Evolutionary conservation across 257 asterid genomes (phyloP).

Genomic region (Solanum megistacrolobum): DNA sequence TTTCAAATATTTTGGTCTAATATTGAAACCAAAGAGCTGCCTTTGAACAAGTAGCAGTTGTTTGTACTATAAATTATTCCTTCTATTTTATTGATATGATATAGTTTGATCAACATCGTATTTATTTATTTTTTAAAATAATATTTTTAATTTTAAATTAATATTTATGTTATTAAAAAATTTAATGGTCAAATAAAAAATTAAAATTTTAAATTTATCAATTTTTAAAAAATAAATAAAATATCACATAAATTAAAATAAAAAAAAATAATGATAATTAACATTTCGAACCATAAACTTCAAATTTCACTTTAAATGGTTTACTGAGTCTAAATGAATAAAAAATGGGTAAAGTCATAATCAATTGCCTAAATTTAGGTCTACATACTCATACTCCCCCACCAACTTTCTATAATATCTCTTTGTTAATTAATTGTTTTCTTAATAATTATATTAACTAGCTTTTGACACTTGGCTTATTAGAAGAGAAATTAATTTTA

Average conservation of each 20-base stretch:
- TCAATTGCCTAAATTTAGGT: neutral
- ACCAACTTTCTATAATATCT: neutral
- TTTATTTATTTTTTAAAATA: rapidly evolving
- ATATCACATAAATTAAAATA: neutral
- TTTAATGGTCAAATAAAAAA: neutral
- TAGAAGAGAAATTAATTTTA: neutral
- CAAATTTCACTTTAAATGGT: neutral
- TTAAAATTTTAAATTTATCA: neutral
- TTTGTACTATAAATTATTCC: neutral
- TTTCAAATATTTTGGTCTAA: neutral
- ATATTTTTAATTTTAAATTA: no score
- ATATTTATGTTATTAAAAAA: neutral
- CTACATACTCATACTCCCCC: neutral
- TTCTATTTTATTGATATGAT: neutral
- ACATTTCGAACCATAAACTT: neutral
- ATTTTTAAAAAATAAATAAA: no score
- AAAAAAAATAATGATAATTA: no score
- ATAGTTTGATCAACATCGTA: no score
- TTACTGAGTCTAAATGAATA: neutral
- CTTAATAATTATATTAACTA: neutral
- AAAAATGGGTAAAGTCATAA: neutral
- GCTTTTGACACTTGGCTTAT: neutral
- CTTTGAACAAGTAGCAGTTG: neutral
- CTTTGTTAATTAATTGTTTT: neutral
- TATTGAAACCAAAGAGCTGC: neutral